Evolutionary conservation across 2,329 filamentous ascomycete species (phyloP).

Genomic region (Sclerotinia borealis): DNA sequence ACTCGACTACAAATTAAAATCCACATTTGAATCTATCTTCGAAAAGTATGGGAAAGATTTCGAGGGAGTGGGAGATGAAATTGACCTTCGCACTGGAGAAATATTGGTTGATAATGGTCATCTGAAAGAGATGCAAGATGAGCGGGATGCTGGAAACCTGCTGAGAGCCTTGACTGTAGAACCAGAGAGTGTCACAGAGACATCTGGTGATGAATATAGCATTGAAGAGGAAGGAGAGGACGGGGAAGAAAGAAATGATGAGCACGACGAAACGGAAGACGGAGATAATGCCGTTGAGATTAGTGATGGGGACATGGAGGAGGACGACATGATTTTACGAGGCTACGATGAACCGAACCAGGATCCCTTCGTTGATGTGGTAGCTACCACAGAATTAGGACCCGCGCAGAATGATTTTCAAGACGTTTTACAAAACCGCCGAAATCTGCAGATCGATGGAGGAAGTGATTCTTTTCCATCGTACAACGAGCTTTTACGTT

Average conservation of each 20-base stretch:
- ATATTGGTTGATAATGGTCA: constrained; percentile 92
- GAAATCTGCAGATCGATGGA: not conserved
- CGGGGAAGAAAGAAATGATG: constrained; percentile 10
- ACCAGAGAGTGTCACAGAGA: constrained; percentile 21
- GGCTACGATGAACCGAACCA: constrained; percentile 26
- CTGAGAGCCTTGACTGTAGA: constrained; percentile 30
- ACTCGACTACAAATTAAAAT: constrained; percentile 68
- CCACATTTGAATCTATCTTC: constrained; percentile 83
- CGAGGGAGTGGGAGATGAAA: constrained; percentile 77
- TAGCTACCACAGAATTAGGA: not conserved
- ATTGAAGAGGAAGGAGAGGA: constrained; percentile 29
- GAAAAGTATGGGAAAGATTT: constrained; percentile 84
- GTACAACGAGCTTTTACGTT: constrained; percentile 26
- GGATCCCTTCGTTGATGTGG: not conserved
- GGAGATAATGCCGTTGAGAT: constrained; percentile 18
- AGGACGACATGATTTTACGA: constrained; percentile 31
- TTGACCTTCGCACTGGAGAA: constrained; percentile 74
- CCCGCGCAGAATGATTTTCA: not conserved
- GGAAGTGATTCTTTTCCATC: constrained; percentile 20
- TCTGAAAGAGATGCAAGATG: constrained; percentile 55
- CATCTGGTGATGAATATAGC: constrained; percentile 26
- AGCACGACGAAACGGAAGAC: constrained; percentile 25
- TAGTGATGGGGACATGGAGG: constrained; percentile 27
- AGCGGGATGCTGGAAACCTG: constrained; percentile 43
- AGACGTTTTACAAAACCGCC: not conserved